Evolutionary conservation across 2,329 filamentous ascomycete species (phyloP), one percentile per base, ranked within the genome.

Genomic region (Trichoderma breve): DNA sequence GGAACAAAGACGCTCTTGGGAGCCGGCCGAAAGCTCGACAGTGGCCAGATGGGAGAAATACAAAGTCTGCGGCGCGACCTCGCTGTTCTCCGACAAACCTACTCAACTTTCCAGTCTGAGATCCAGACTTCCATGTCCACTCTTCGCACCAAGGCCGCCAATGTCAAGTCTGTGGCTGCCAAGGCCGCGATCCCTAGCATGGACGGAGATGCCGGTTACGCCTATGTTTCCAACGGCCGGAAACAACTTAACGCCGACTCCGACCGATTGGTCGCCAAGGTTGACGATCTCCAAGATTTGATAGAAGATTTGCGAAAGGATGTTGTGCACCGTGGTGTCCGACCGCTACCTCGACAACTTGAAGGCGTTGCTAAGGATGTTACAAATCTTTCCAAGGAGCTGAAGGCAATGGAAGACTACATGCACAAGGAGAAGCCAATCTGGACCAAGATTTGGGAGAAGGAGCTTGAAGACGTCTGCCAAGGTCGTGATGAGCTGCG

Each of bases 371-470:
- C 92, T 75, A 97, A 96, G 82, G 95, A 98, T 77, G 94, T 99
- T 74, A 90, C 91, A 63, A 83, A 86, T 70, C 90, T 96, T 36
- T 92, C 91, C 63, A 91, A 94, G 78, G 95, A 98, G 78, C 89
- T 99, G 74, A 96, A 93, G 87, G 95, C 93, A 83, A 92, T 99
- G 88, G 93, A 97, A 79, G 95, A 97, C 18, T 97, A 93, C 84
- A 89, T 99, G 83, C 91, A 91, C 77, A 89, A 90, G 61, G 96
- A 99, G 87, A 97, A 97, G 82, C 96, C 96, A 0, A 86, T 98
- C 72, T 99, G 96, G 95, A 98, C 94, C 70, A 98, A 98, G 88
- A 97, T 98, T 75, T 99, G 96, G 96, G 95, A 98, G 87, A 95
- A 97, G 83, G 95, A 98, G 81, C 86, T 99, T 60, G 94, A 98